Evolutionary conservation across 495 filamentous ascomycete species (phyloP).

Genomic region (Neurospora tetraspora): DNA sequence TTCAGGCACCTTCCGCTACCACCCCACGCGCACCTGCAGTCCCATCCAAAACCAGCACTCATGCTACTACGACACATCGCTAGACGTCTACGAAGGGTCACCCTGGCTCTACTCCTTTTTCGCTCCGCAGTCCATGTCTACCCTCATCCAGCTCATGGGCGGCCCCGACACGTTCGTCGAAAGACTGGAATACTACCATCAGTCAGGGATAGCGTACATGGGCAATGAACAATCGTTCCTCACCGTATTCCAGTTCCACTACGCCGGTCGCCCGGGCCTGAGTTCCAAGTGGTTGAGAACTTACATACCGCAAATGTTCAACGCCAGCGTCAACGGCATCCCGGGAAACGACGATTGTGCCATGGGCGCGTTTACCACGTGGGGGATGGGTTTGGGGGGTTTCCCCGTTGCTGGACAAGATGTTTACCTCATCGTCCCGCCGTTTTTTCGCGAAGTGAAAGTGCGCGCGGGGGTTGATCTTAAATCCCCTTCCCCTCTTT

Average conservation of each 20-base stretch:
- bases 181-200: slow-evolving; percentile 54
- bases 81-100: slow-evolving; percentile 62
- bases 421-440: slow-evolving; percentile 59
- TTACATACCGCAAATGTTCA: slow-evolving; percentile 60
- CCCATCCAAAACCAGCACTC: slow-evolving; percentile 31
- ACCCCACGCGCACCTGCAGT: slow-evolving; percentile 57
- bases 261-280: slow-evolving; percentile 54
- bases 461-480: slow-evolving; percentile 37
- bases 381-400: slow-evolving; percentile 56
- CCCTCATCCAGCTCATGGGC: slow-evolving; percentile 47
- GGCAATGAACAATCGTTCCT: slow-evolving; percentile 67
- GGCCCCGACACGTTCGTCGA: slow-evolving; percentile 47
- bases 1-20: slow-evolving; percentile 56
- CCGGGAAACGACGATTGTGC: slow-evolving; percentile 70
- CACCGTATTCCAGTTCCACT: slow-evolving; percentile 66
- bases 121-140: slow-evolving; percentile 61
- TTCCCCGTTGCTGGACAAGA: slow-evolving; percentile 68
- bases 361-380: slow-evolving; percentile 62
- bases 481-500: slow-evolving; percentile 2
- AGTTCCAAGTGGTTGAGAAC: slow-evolving; percentile 49
- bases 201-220: slow-evolving; percentile 50
- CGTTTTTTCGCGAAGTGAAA: slow-evolving; percentile 54
- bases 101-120: slow-evolving; percentile 65
- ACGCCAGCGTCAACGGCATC: slow-evolving; percentile 50
- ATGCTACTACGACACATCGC: slow-evolving; percentile 46